A percentile compares a stretch with the other conserved stretches of the same genome.
phyloP scores from a whole-genome alignment of 2,329 filamentous ascomycete species.

The Botryosphaeria dothidea region DNA sequence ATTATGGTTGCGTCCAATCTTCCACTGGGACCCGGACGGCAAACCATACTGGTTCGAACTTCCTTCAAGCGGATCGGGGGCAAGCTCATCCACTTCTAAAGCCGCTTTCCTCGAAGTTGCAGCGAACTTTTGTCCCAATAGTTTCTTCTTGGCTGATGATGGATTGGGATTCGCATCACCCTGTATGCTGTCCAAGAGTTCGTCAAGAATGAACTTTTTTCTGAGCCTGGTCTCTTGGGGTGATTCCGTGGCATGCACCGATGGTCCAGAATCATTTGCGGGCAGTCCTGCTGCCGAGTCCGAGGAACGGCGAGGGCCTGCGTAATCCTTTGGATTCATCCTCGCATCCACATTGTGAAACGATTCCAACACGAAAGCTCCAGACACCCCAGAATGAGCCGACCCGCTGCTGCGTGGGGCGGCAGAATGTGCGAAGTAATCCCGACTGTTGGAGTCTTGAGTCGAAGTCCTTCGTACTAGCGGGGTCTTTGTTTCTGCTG shows the following conservation, averaged over 20 bases:
- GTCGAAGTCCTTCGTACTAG: neutral
- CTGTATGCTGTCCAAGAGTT: neutral
- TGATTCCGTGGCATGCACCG: no score
- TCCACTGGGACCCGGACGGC: neutral
- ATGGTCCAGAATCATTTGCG: no score
- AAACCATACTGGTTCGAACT: neutral
- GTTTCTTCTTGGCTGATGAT: neutral
- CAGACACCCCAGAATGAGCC: neutral
- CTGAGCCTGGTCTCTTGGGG: no score
- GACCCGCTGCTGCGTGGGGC: neutral
- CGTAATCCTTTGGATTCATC: neutral
- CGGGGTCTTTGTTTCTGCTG: neutral
- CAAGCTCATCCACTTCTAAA: neutral
- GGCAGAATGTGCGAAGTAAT: neutral
- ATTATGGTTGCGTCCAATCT: neutral
- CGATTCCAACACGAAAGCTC: neutral
- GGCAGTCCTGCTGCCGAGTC: no score
- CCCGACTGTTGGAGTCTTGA: neutral
- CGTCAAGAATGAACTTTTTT: neutral
- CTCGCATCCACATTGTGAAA: neutral
- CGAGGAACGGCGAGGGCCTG: neutral
- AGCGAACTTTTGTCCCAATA: neutral
- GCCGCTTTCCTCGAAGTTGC: no score
- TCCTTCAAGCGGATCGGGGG: neutral
- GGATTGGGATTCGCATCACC: neutral